Conservation (phyloP, 2,329 filamentous ascomycete genomes). For the Endoconidiophora polonica region DNA sequence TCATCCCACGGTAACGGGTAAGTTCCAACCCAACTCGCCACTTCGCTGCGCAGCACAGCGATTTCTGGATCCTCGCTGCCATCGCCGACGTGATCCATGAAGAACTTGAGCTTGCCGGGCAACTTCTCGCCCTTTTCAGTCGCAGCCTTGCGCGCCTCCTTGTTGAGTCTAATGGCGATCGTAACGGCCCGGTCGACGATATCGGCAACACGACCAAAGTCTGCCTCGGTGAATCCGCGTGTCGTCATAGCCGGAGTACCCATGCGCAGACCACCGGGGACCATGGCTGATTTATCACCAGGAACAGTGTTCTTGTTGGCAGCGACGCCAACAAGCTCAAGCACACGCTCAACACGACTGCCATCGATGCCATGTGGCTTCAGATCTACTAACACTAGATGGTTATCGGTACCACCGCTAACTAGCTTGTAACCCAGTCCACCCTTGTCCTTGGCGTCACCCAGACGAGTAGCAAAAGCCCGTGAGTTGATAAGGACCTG, state of each 20-base stretch:
- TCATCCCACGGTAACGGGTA: constrained; percentile 53
- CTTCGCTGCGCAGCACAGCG: constrained; percentile 54
- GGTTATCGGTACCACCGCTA: constrained; percentile 89
- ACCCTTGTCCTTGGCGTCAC: constrained; percentile 53
- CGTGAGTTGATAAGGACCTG: constrained; percentile 84
- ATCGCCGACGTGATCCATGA: constrained; percentile 50
- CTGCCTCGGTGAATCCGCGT: constrained; percentile 72
- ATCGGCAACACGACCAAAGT: constrained; percentile 74
- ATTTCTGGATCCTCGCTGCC: constrained; percentile 55
- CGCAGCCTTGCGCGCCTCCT: constrained; percentile 50
- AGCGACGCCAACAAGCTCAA: constrained; percentile 89
- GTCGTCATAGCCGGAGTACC: constrained; percentile 97
- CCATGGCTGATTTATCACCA: constrained; percentile 82
- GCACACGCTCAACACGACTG: constrained; percentile 71
- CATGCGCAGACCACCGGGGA: constrained; percentile 83
- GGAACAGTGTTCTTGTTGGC: constrained; percentile 99
- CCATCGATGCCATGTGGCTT: constrained; percentile 81
- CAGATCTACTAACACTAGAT: constrained; percentile 82
- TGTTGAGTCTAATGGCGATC: constrained; percentile 62
- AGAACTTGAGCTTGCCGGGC: constrained; percentile 46
- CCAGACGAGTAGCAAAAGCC: constrained; percentile 56
- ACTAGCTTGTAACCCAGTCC: constrained; percentile 78
- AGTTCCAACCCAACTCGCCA: constrained; percentile 63
- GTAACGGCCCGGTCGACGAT: constrained; percentile 71
- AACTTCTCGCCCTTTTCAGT: constrained; percentile 51